Evolutionary conservation across 2,329 filamentous ascomycete species (phyloP).

Genomic region (Claviceps citrina): DNA sequence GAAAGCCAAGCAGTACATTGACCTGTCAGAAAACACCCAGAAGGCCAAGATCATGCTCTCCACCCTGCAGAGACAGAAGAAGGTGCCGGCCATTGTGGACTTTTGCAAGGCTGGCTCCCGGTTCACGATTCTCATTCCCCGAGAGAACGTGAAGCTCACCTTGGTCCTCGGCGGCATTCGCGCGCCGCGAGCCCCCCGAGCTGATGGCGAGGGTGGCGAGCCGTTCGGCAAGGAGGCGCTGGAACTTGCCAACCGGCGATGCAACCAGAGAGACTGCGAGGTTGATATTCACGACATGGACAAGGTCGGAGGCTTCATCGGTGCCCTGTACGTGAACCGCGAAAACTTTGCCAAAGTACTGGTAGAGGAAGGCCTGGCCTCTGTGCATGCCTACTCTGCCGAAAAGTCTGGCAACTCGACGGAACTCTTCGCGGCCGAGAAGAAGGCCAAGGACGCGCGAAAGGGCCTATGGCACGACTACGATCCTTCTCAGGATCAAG

Average conservation of each 20-base stretch:
- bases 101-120: slow-evolving; percentile 95
- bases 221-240: slow-evolving; percentile 91
- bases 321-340: slow-evolving; percentile 79
- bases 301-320: slow-evolving; percentile 95
- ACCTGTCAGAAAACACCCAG: slow-evolving; percentile 83
- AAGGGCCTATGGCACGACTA: slow-evolving; percentile 90
- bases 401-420: slow-evolving; percentile 84
- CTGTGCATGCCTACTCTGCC: slow-evolving; percentile 86
- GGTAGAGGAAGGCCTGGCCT: slow-evolving; percentile 84
- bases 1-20: slow-evolving; percentile 66
- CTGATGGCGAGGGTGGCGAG: slow-evolving; percentile 63
- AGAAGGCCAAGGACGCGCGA: slow-evolving; percentile 72
- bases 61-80: slow-evolving; percentile 77
- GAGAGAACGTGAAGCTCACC: slow-evolving; percentile 87
- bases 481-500: slow-evolving; percentile 74
- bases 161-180: slow-evolving; percentile 89
- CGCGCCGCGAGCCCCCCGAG: slow-evolving; percentile 69
- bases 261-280: slow-evolving; percentile 88
- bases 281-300: slow-evolving; percentile 90
- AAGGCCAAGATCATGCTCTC: slow-evolving; percentile 91
- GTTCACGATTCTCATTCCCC: slow-evolving; percentile 81
- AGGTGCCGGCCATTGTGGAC: slow-evolving; percentile 83
- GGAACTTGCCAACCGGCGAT: slow-evolving; percentile 75
- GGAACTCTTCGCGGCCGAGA: slow-evolving; percentile 77
- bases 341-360: slow-evolving; percentile 91